Conservation (phyloP, 2,329 filamentous ascomycete species). For the Trichoderma aggressivum region DNA sequence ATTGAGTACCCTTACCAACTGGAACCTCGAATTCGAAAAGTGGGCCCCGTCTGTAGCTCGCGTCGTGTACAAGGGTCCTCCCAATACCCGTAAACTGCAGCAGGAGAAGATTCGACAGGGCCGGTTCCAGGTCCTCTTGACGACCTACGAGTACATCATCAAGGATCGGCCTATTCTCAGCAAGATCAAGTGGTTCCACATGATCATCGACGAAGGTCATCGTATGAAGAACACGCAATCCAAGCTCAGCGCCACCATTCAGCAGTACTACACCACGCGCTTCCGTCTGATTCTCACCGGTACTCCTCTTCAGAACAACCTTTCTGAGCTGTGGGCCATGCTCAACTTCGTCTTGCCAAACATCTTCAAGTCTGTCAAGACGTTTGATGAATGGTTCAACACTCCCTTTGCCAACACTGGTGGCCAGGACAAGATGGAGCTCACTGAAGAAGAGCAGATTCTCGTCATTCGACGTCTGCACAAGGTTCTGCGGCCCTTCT, state of each 20-base stretch:
- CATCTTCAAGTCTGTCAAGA: conserved; percentile 98
- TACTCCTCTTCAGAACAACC: conserved; percentile 95
- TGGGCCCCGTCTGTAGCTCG: conserved; percentile 87
- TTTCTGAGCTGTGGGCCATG: conserved; percentile 94
- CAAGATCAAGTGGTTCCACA: conserved; percentile 99
- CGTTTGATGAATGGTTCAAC: conserved; percentile 99
- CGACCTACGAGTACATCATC: conserved; percentile 99
- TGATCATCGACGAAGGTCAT: conserved; percentile 99
- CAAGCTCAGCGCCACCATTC: conserved; percentile 91
- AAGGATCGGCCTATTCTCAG: conserved; percentile 92
- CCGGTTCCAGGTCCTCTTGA: conserved; percentile 92
- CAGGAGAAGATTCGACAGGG: conserved; percentile 93
- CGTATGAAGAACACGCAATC: conserved; percentile 99
- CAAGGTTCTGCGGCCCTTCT: conserved; percentile 94
- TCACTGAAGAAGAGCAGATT: conserved; percentile 99
- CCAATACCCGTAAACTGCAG: conserved; percentile 79
- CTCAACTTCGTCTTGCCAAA: conserved; percentile 97
- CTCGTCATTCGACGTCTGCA: conserved; percentile 97
- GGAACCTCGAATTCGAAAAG: conserved; percentile 98
- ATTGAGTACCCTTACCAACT: conserved; percentile 94
- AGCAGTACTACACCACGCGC: conserved; percentile 89
- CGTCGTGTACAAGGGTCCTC: conserved; percentile 96
- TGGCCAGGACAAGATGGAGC: conserved; percentile 96
- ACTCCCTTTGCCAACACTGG: conserved; percentile 98
- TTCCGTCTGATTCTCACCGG: conserved; percentile 96